phyloP scores from a whole-genome alignment of 2,329 filamentous ascomycete species.

The Venturia asperata region DNA sequence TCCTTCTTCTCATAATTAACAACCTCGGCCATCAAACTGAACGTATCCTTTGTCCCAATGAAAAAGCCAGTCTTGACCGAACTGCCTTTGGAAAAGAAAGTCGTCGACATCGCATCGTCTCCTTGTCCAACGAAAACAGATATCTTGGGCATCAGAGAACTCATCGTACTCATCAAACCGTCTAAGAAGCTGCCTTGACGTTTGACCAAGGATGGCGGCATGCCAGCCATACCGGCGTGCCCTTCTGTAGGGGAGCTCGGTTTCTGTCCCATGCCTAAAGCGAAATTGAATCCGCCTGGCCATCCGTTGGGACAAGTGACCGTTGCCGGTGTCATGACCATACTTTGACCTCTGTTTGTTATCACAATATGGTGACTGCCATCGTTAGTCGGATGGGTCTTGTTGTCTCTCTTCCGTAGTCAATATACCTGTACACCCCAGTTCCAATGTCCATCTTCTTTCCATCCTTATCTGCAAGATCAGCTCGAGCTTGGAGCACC shows the following conservation, averaged over 20 bases:
- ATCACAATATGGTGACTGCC: conserved; percentile 13
- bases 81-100: conserved; percentile 1
- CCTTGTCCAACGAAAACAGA: conserved; percentile 18
- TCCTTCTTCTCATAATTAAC: conserved; percentile 18
- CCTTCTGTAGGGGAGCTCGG: background rate
- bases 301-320: conserved; percentile 3
- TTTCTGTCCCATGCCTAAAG: background rate
- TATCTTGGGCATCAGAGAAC: background rate
- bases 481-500: conserved; percentile 17
- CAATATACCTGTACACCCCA: conserved; percentile 10
- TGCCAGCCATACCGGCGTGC: background rate
- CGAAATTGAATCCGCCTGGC: conserved; percentile 9
- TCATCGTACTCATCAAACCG: background rate
- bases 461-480: conserved; percentile 10
- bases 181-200: background rate
- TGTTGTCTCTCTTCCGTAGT: background rate
- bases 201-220: background rate
- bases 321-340: conserved; percentile 5
- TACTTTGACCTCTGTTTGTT: background rate
- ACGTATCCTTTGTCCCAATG: conserved; percentile 10
- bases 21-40: conserved; percentile 13
- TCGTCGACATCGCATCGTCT: background rate
- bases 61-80: conserved; percentile 19
- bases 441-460: conserved; percentile 2
- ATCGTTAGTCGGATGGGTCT: background rate